phyloP scores from a whole-genome alignment of 768 basidiomycete genomes.

The Leucosporidium creatinivorum region DNA sequence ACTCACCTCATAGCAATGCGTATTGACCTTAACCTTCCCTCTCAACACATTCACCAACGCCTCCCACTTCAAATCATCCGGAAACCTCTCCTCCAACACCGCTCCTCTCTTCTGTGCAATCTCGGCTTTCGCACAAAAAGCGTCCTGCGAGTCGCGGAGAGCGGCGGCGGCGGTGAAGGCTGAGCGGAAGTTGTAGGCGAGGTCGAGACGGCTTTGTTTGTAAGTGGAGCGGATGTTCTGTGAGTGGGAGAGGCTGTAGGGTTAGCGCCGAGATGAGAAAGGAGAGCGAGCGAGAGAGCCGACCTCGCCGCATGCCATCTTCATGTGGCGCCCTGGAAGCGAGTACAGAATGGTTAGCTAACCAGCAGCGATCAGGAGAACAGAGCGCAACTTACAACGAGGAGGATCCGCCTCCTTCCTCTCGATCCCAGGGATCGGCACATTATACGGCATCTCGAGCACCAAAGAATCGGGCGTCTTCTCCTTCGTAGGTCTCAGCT shows the following conservation, averaged over 20 bases:
- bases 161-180: slow-evolving; percentile 60
- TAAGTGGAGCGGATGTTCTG: slow-evolving; percentile 40
- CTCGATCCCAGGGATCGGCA: slow-evolving; percentile 46
- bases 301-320: slow-evolving; percentile 50
- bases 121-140: slow-evolving; percentile 53
- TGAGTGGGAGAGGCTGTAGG: not conserved
- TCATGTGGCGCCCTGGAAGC: slow-evolving; percentile 12
- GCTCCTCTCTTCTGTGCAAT: slow-evolving; percentile 48
- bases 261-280: slow-evolving; percentile 6
- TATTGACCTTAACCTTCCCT: slow-evolving; percentile 28
- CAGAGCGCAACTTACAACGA: not conserved
- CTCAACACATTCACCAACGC: slow-evolving; percentile 34
- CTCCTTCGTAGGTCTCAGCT: slow-evolving; percentile 62
- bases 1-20: slow-evolving; percentile 30
- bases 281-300: slow-evolving; percentile 9
- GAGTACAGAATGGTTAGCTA: too few species aligned
- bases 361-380: not conserved
- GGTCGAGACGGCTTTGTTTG: slow-evolving; percentile 40
- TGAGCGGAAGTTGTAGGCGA: slow-evolving; percentile 22
- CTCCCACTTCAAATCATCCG: slow-evolving; percentile 47
- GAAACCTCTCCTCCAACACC: slow-evolving; percentile 53
- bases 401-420: slow-evolving; percentile 45
- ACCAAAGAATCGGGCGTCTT: slow-evolving; percentile 62
- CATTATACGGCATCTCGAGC: slow-evolving; percentile 62
- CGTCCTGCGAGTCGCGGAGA: slow-evolving; percentile 62